Evolutionary conservation across 2,329 filamentous ascomycete genomes (phyloP), one percentile per base, ranked within the genome.

Genomic region (Clarireedia hainanense): DNA sequence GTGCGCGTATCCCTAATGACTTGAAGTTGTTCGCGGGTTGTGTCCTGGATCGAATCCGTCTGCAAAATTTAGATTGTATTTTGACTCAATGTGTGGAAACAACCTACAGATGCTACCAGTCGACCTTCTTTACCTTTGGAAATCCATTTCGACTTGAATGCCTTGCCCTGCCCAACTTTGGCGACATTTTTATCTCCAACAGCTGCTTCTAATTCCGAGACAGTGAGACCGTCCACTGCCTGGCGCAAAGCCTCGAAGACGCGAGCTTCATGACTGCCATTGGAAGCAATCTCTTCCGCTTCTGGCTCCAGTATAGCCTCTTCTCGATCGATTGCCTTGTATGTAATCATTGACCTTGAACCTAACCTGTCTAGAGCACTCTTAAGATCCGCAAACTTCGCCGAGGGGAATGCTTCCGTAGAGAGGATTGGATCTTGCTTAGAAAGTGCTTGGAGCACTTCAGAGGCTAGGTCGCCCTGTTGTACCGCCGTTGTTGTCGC

Each of bases 111-210:
- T 59, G 79, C 76, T 48, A 80, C 73, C 52, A 82, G 70, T 67
- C 76, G 77, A 60, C 79, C 78, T 24, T 79, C 77, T 64, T 81
- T 77, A 60, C 78, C 80, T 73, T 83, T 85, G 12, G 73, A 70
- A 60, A 87, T 86, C 84, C 84, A 88, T 69, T 85, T 86, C 71
- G 84, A 80, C 69, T 82, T 95, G 77, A 97, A 96, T 36, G 92
- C 92, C 75, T 94, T 95, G 65, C 91, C 91, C 70, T 94, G 88
- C n/a, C 94, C 94, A 58, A 96, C 77, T 74, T 89, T 92, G 50
- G 85, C 79, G 46, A 82, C 85, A 48, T 76, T 84, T 71, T 89
- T 88, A 71, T 88, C 83, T 55, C 88, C 86, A 61, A 92, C 84
- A 54, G 75, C 76, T 69, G 75, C 76, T 73, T 86, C 80, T 56